These are phyloP conservation scores for Debaryomyces prosopidis DNA, from an alignment of 805 yeast species.

Conservation along the genomic window DNA sequence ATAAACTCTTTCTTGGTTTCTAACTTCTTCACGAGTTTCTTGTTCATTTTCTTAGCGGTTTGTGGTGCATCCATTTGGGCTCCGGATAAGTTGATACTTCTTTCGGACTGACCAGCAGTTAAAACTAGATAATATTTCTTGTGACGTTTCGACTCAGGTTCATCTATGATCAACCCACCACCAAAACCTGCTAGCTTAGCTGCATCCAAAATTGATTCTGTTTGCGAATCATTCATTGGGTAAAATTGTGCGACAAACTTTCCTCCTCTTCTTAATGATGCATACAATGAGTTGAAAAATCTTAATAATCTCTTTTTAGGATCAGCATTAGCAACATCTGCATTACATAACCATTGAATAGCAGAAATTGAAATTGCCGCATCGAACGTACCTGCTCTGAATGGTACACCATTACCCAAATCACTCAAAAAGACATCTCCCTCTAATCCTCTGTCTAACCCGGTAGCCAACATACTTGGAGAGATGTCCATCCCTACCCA, in stretches of 20 bases:
- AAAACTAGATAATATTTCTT: conserved; percentile 88
- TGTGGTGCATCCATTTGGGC: conserved; percentile 75
- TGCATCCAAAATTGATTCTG: conserved; percentile 71
- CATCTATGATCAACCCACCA: conserved; percentile 93
- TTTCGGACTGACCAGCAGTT: conserved; percentile 80
- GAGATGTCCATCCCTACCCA: conserved; percentile 98
- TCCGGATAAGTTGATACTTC: conserved; percentile 73
- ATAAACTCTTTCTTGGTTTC: conserved; percentile 84
- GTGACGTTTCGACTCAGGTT: conserved; percentile 88
- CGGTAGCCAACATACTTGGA: conserved; percentile 94
- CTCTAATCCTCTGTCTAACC: conserved; percentile 85
- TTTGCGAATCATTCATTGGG: conserved; percentile 87
- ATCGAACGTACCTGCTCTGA: conserved; percentile 94
- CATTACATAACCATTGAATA: conserved; percentile 97
- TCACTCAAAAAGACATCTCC: conserved; percentile 92
- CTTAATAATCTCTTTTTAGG: conserved; percentile 79
- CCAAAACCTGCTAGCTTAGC: conserved; percentile 95
- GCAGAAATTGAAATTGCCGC: conserved; percentile 95
- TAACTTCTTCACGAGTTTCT: conserved; percentile 52
- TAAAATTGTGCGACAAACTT: conserved; percentile 97
- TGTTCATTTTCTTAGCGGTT: conserved; percentile 38
- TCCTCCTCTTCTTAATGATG: conserved; percentile 88
- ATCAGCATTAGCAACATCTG: conserved; percentile 78
- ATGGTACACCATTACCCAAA: conserved; percentile 92
- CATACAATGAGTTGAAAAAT: conserved; percentile 86